A percentile compares a stretch with the other conserved stretches of the same genome.
Evolutionary conservation across 176 grass and related monocot genomes (phyloP).

Genomic region (Oryza meridionalis): DNA sequence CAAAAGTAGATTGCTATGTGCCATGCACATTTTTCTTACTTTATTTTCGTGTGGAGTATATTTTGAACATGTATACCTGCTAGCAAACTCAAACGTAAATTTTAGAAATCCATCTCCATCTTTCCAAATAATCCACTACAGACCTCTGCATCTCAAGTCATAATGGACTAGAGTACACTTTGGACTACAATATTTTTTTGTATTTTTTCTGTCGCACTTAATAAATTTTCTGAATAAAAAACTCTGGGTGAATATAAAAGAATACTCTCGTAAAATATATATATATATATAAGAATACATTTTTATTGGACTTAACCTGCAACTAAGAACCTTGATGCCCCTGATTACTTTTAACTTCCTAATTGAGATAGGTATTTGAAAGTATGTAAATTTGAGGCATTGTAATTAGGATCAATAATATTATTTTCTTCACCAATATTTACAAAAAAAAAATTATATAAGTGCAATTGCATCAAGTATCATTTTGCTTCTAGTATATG

Average conservation of each 20-base stretch:
- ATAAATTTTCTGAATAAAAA: slow-evolving; percentile 6
- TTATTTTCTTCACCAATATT: not conserved
- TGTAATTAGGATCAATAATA: not conserved
- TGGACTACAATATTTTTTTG: slow-evolving; percentile 38
- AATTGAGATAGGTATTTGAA: not conserved
- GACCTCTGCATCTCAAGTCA: slow-evolving; percentile 17
- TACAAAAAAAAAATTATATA: not conserved
- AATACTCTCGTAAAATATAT: no score
- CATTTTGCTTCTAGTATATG: not conserved
- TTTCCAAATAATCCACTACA: slow-evolving; percentile 30
- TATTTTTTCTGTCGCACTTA: slow-evolving; percentile 28
- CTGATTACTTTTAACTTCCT: not conserved
- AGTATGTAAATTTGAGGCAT: not conserved
- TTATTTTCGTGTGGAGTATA: not conserved
- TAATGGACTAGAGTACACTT: slow-evolving; percentile 18
- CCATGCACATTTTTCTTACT: not conserved
- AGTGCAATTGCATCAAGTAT: not conserved
- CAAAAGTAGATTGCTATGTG: not conserved
- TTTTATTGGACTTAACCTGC: slow-evolving; percentile 3
- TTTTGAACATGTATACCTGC: slow-evolving; percentile 6
- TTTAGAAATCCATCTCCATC: not conserved
- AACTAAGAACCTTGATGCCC: not conserved
- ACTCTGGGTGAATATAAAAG: not conserved
- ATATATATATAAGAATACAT: not conserved
- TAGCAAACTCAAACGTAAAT: slow-evolving; percentile 6